Base-by-base conservation (phyloP, 2,329 filamentous ascomycete genomes). In the Sporothrix curviconia region DNA sequence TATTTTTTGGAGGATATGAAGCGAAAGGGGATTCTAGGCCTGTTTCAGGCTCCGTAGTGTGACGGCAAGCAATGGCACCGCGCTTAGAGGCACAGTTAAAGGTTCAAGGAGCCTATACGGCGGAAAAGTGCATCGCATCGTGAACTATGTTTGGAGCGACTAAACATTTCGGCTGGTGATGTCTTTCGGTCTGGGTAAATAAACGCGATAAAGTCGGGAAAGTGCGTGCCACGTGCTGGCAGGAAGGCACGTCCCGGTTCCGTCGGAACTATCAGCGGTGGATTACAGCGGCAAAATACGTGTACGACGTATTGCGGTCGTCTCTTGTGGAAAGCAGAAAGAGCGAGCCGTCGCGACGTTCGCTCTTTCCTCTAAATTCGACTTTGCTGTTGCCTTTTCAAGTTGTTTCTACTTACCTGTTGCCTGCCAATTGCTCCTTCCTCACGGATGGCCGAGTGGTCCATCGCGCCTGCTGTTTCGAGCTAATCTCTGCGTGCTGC, bases 261-360 rank as follows among this genome's bases (percentile, higher is more conserved):
- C 51, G 39, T 34, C 30, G 37, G 51, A 54, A 19, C n/a, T n/a
- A n/a, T n/a, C n/a, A n/a, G n/a, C n/a, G n/a, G n/a, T n/a, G n/a
- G n/a, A n/a, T n/a, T n/a, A n/a, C n/a, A n/a, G n/a, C n/a, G n/a
- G n/a, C n/a, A n/a, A n/a, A n/a, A n/a, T n/a, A n/a, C n/a, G n/a
- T n/a, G n/a, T n/a, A n/a, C n/a, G n/a, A n/a, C n/a, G n/a, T n/a
- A n/a, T n/a, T n/a, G n/a, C n/a, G n/a, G n/a, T n/a, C n/a, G n/a
- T n/a, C n/a, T n/a, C n/a, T n/a, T 50, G 22, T 37, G 12, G 34
- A 34, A 42, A n/a, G 17, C n/a, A 54, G 51, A 54, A 54, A 44
- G 37, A 36, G 28, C 39, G 19, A 30, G 22, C n/a, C 22, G 22
- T 17, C 7, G 24, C 22, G 19, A 8, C 36, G 7, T 19, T n/a